Conservation (phyloP, 768 basidiomycete genomes). For the Candolleomyces aberdarensis region DNA sequence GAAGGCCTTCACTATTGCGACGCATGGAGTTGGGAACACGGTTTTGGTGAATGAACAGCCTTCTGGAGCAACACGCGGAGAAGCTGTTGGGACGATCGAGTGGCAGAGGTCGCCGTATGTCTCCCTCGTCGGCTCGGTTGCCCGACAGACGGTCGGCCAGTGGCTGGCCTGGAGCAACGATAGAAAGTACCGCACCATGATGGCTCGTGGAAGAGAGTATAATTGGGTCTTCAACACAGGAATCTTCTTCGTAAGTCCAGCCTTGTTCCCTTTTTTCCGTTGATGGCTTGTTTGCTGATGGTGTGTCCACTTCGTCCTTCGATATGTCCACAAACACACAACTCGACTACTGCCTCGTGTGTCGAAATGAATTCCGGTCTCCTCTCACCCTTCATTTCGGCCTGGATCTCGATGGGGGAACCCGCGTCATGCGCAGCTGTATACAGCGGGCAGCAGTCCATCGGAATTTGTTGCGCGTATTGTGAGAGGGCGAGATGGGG, state of each 20-base stretch:
- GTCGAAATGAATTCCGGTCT: no score
- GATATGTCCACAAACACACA: neutral
- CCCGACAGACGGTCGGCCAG: constrained; percentile 6
- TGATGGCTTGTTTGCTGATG: neutral
- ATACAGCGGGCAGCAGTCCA: constrained; percentile 6
- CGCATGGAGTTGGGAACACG: constrained; percentile 29
- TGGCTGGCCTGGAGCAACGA: constrained; percentile 5
- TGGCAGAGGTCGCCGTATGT: constrained; percentile 6
- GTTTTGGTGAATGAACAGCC: constrained; percentile 5
- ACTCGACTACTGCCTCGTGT: no score
- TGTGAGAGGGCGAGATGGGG: neutral
- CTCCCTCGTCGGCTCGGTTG: neutral
- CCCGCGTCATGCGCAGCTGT: neutral
- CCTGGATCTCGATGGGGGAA: neutral
- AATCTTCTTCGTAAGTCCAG: constrained; percentile 8
- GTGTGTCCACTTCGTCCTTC: neutral
- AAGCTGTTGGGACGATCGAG: constrained; percentile 6
- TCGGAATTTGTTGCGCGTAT: constrained; percentile 12
- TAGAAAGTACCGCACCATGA: constrained; percentile 7
- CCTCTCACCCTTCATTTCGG: no score
- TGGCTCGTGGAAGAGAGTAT: neutral
- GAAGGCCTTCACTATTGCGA: constrained; percentile 68
- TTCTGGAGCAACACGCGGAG: neutral
- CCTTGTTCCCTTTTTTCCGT: neutral
- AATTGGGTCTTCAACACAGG: constrained; percentile 5